A percentile compares a stretch with the other conserved stretches of the same genome.
Evolutionary conservation across 176 grass and related monocot species (phyloP).

Genomic region (maize (Zea mays)): Zm-B73-REFERENCE-NAM-5.0 NC_050097.1:127986001-127986500

Average conservation of each 20-base stretch:
- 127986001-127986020: slow-evolving; percentile 67
- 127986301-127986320: too few species aligned
- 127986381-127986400: slow-evolving; percentile 60
- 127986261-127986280: neutral
- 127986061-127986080: slow-evolving; percentile 75
- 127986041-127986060: slow-evolving; percentile 55
- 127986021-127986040: slow-evolving; percentile 53
- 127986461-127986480: neutral
- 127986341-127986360: slow-evolving; percentile 55
- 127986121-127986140: too few species aligned
- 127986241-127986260: too few species aligned
- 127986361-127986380: slow-evolving; percentile 66
- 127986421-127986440: neutral
- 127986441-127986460: neutral
- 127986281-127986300: neutral
- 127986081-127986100: slow-evolving; percentile 83
- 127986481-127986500: neutral
- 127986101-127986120: slow-evolving; percentile 56
- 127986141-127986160: too few species aligned
- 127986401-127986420: slow-evolving; percentile 51
- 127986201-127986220: too few species aligned
- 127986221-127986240: neutral
- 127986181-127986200: too few species aligned
- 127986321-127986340: slow-evolving; percentile 48
- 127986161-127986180: too few species aligned